Percentiles rank a stretch among this genome's conserved stretches.
These are phyloP conservation scores for Nevesoporus exiguus DNA, from an alignment of 768 basidiomycete genomes.

Conservation along the genomic window DNA sequence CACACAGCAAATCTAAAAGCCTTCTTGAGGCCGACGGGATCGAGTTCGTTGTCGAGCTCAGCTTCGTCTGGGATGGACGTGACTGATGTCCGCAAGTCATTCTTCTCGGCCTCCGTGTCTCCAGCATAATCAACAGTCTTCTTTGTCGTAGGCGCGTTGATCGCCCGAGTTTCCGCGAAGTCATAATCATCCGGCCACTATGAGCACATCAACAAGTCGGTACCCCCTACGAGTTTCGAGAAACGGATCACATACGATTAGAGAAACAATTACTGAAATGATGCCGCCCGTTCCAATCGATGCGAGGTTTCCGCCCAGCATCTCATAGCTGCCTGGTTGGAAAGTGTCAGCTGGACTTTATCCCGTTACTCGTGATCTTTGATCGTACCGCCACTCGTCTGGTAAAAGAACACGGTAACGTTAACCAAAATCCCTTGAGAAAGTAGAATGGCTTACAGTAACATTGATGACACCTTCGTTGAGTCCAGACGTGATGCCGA, in stretches of 20 bases:
- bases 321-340: constrained; percentile 48
- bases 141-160: constrained; percentile 47
- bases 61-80: constrained; percentile 36
- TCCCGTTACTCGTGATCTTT: constrained; percentile 13
- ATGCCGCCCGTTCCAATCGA: constrained; percentile 81
- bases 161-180: constrained; percentile 73
- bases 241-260: constrained; percentile 47
- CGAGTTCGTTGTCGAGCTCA: constrained; percentile 55
- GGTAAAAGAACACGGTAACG: background rate
- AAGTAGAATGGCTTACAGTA: constrained; percentile 37
- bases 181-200: constrained; percentile 82
- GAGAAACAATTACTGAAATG: constrained; percentile 60
- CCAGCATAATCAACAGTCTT: constrained; percentile 17
- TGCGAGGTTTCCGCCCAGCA: constrained; percentile 89
- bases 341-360: background rate
- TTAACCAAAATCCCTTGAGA: background rate
- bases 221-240: background rate
- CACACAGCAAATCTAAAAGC: constrained; percentile 81
- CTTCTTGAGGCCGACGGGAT: constrained; percentile 59
- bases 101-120: constrained; percentile 38
- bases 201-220: background rate
- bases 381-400: constrained; percentile 51
- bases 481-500: constrained; percentile 70
- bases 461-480: constrained; percentile 74
- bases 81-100: constrained; percentile 27